A percentile compares a stretch with the other conserved stretches of the same genome.
Evolutionary conservation across 768 basidiomycete genomes (phyloP).

Genomic region (Paxillus rubicundulus): DNA sequence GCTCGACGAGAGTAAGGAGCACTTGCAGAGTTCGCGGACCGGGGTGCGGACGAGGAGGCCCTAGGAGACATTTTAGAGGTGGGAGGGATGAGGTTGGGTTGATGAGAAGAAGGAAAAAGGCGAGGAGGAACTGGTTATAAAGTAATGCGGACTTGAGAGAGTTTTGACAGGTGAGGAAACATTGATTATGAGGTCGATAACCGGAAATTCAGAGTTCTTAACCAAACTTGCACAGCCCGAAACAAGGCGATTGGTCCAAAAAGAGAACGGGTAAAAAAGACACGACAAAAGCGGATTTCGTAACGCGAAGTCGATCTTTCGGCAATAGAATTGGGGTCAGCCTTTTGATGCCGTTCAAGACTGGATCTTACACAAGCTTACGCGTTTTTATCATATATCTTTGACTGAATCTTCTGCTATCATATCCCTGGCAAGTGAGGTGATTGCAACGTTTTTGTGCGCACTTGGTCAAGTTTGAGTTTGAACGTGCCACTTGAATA

Average conservation of each 20-base stretch:
- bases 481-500: background rate
- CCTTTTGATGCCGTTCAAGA: slow-evolving; percentile 13
- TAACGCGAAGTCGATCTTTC: slow-evolving; percentile 32
- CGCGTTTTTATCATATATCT: background rate
- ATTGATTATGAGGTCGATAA: slow-evolving; percentile 30
- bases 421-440: background rate
- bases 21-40: slow-evolving; percentile 25
- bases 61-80: slow-evolving; percentile 77
- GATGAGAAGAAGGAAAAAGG: slow-evolving; percentile 19
- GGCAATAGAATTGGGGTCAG: slow-evolving; percentile 25
- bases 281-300: slow-evolving; percentile 37
- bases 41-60: slow-evolving; percentile 37
- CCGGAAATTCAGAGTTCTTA: slow-evolving; percentile 25
- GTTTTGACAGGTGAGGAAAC: slow-evolving; percentile 13
- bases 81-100: no score
- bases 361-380: slow-evolving; percentile 18
- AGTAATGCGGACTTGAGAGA: slow-evolving; percentile 11
- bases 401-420: background rate
- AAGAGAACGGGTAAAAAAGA: slow-evolving; percentile 24
- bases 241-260: slow-evolving; percentile 16
- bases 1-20: slow-evolving; percentile 46
- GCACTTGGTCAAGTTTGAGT: background rate
- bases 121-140: slow-evolving; percentile 13
- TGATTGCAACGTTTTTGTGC: slow-evolving; percentile 4
- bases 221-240: slow-evolving; percentile 21